A percentile compares a stretch with the other conserved stretches of the same genome.
phyloP scores from a whole-genome alignment of 2,329 filamentous ascomycete species.

The Xylaria sp. region DNA sequence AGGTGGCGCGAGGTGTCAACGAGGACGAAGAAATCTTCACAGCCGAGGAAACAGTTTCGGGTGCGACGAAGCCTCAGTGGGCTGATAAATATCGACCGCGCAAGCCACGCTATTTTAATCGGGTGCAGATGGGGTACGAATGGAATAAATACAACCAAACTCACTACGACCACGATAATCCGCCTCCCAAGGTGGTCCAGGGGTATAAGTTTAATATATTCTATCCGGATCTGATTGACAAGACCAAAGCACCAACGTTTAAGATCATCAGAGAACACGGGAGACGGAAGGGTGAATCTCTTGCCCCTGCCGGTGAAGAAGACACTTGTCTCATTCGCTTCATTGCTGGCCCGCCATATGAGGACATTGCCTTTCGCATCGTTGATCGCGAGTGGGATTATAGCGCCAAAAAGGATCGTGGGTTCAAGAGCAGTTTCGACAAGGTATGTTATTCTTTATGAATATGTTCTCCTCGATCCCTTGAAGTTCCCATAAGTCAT shows the following conservation, averaged over 20 bases:
- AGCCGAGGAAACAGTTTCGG: slow-evolving; percentile 82
- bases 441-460: slow-evolving; percentile 71
- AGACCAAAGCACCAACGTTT: slow-evolving; percentile 92
- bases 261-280: slow-evolving; percentile 95
- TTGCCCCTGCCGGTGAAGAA: slow-evolving; percentile 92
- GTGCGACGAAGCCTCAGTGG: slow-evolving; percentile 76
- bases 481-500: slow-evolving; percentile 35
- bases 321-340: slow-evolving; percentile 98
- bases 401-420: slow-evolving; percentile 91
- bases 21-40: slow-evolving; percentile 97
- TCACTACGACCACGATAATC: slow-evolving; percentile 98
- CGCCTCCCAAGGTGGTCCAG: slow-evolving; percentile 96
- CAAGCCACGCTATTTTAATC: slow-evolving; percentile 97
- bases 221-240: slow-evolving; percentile 96
- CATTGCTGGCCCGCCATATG: slow-evolving; percentile 93
- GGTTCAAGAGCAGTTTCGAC: slow-evolving; percentile 96
- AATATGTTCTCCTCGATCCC: not conserved
- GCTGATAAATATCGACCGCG: slow-evolving; percentile 85
- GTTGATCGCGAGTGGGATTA: slow-evolving; percentile 99
- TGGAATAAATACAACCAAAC: slow-evolving; percentile 99
- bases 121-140: slow-evolving; percentile 98
- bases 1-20: slow-evolving; percentile 88
- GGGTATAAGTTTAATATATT: slow-evolving; percentile 99
- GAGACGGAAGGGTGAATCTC: slow-evolving; percentile 87
- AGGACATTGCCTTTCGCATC: slow-evolving; percentile 96